Evolutionary conservation across 2,329 filamentous ascomycete species (phyloP), one percentile per base, ranked within the genome.

Genomic region (Ascosphaera apis): DNA sequence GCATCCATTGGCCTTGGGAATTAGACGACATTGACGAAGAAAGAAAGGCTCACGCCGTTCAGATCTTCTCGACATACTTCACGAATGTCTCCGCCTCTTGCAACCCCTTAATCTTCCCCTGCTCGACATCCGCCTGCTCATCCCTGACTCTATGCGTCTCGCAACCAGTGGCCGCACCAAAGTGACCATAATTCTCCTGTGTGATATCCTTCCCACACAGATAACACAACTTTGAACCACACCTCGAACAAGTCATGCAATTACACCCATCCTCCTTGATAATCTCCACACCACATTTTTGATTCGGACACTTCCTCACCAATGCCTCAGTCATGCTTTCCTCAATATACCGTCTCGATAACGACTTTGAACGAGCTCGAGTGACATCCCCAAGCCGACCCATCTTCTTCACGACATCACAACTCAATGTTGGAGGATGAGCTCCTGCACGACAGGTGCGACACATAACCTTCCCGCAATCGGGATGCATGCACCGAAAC

Each of bases 281-380:
- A 45, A 86, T 88, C 0, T 73, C 70, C n/a, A 70, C 67, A n/a
- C 63, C 59, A 54, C 77, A 75, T 42, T 60, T 61, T 41, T 58
- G 47, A 36, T 60, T 62, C 39, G 61, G 51, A 36, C 82, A 91
- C 18, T 61, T 70, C 15, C 82, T 68, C 37, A 91, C 76, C 44
- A 91, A 47, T 1, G 82, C 82, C 12, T 67, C 65, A 2, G 77
- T 81, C 76, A 84, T 86, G 15, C 80, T 81, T 50, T 91, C 81
- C 51, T 91, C 82, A 19, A 91, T 69, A 3, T 61, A 53, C 42
- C 76, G 76, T 12, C 77, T 69, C 13, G 67, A 61, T 3, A 65
- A n/a, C n/a, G n/a, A n/a, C n/a, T n/a, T n/a, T n/a, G n/a, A n/a
- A n/a, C n/a, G n/a, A n/a, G n/a, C n/a, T n/a, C n/a, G n/a, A n/a